Evolutionary conservation across 2,329 filamentous ascomycete species (phyloP).

Genomic region (Ophiostoma sp.): DNA sequence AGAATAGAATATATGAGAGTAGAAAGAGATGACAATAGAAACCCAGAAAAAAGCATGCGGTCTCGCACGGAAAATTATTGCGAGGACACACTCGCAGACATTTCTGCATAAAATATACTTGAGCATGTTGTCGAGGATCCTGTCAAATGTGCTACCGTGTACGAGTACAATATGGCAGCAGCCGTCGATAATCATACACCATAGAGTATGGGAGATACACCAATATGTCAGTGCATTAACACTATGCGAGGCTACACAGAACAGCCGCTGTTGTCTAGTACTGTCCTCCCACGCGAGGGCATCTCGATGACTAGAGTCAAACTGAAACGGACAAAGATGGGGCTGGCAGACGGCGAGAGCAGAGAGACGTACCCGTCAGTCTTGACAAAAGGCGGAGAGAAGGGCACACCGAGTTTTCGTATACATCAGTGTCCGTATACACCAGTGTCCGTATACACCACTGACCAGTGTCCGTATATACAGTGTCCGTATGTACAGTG

Average conservation of each 20-base stretch:
- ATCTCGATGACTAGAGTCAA: background rate
- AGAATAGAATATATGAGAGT: background rate
- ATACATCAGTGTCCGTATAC: too few relatives aligned
- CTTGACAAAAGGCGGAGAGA: too few relatives aligned
- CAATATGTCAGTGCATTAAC: background rate
- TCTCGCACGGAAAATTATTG: too few relatives aligned
- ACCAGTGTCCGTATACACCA: too few relatives aligned
- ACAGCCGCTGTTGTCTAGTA: background rate
- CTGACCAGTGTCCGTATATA: too few relatives aligned
- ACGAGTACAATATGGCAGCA: background rate
- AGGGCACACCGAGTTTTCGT: too few relatives aligned
- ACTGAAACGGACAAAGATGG: background rate
- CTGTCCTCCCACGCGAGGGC: background rate
- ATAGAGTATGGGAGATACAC: background rate
- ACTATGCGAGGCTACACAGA: background rate
- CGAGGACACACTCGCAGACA: too few relatives aligned
- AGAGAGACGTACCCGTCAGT: too few relatives aligned
- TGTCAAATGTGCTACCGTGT: background rate
- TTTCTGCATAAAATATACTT: background rate
- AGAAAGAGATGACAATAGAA: background rate
- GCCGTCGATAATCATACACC: background rate
- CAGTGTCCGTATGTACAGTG: background rate
- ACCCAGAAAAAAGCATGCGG: too few relatives aligned
- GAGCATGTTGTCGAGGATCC: background rate
- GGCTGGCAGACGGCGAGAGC: background rate